Base-by-base conservation (phyloP, 352 stramenopile genomes). In the Pilasporangium apinafurcum region DNA sequence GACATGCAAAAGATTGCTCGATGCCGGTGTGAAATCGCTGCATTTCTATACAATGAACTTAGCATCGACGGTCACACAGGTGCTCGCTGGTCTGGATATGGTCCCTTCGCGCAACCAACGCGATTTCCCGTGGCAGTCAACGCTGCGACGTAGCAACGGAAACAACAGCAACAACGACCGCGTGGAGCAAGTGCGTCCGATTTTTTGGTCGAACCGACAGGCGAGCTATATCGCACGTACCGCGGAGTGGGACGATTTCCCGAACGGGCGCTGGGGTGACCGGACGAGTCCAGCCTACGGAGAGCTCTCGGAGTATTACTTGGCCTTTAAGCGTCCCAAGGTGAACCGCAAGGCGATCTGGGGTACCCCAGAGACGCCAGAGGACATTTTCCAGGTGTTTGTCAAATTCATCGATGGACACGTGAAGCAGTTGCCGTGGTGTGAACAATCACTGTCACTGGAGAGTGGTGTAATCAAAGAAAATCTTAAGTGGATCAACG, bases 201-300 rank as follows among this genome's bases (percentile, higher is more conserved):
- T 99, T 50, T 98, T 98, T 51, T 99, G 96, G 96, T 96, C 94
- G 5, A 98, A 99, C 64, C 85, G 96, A 14, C 95, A 96, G 38
- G 90, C 95, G 45, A 97, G 83, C 48, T 99, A 99, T 82, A 86
- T 99, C 20, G 85, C 92, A 46, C 69, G 95, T 37, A 99, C 96
- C 36, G 83, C 95, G 50, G 83, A 93, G 46, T 99, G 95, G 95
- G 95, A 98, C 57, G 95, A 98, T 55, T 97, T 98, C 71, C 95
- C 73, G 54, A 98, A 96, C 62, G 94, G 80, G 53, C 76, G 95
- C 16, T 99, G 96, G 95, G 95, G 93, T 44, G 90, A 98, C 63
- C 84, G 87, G 40, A 83, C 89, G 31, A 96, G 80, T 63, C 95
- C 95, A 29, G 94, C 95, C 18, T 98, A 98, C 65, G 95, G 95